Evolutionary conservation across 1,284 basidiomycete genomes (phyloP), one percentile per base, ranked within the genome.

Genomic region (Trametes pubescens): DNA sequence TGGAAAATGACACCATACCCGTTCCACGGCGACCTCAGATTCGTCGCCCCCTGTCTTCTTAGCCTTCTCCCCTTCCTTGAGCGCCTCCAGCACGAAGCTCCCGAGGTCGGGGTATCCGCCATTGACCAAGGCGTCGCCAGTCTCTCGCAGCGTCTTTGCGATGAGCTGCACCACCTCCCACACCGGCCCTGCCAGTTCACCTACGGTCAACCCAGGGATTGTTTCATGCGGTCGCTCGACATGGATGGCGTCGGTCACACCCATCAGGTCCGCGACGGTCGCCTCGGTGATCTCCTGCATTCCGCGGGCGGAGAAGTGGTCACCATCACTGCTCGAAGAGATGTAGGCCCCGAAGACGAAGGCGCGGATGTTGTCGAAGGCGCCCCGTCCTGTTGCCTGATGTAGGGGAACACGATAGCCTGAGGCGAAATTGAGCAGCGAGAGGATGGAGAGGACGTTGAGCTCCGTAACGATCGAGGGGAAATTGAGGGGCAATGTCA

Each of bases 341-440:
- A 95, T 82, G 75, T 90, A 93, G 69, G 92, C 79, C 16, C 86
- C 84, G 69, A 94, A 86, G 32, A 86, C 81, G 54, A 95, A 82
- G 2, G 87, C 88, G 54, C 90, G 84, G 70, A 95, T 90, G 62
- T 85, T 87, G 75, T 94, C 91, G 83, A 89, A 94, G 66, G 92
- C 91, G 26, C 93, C 93, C 40, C 91, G 85, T 16, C 87, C 85
- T 9, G 88, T 88, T 59, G 86, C 84, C 32, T 78, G 75, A 74
- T 93, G 92, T 43, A 95, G 81, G 1, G 89, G 85, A 7, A 83
- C 79, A 32, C 92, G 87, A 74, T 92, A 95, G 35, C 91, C 91
- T 1, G 91, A 92, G 9, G 84, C 91, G 74, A 94, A 92, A 74
- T 94, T 94, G 37, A 95, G 82, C 9, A 95, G 80, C 1, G 88